Base-by-base conservation (phyloP, 768 basidiomycete species). In the Wakefieldia striispora region DNA sequence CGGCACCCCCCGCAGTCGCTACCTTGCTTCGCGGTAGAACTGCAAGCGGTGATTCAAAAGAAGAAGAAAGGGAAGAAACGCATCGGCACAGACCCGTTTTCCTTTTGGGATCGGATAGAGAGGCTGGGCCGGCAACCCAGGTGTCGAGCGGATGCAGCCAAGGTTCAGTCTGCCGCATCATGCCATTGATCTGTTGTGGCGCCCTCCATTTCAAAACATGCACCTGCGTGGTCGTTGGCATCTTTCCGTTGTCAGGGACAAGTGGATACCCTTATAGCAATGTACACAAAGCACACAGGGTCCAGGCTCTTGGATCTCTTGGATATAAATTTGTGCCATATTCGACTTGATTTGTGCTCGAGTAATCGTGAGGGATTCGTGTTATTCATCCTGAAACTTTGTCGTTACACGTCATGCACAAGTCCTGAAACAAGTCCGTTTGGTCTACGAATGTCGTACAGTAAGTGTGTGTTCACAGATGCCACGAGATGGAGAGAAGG, bases 21-120 rank as follows among this genome's bases (percentile, higher is more conserved):
- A 5, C 33, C 33, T 41, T 45, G 60, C 59, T 60, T 60, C 59
- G 60, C 59, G 59, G 59, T 57, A 57, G 50, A 48, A 53, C 20
- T 49, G 29, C 39, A 6, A 49, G 35, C 46, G 47, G 41, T 8
- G 27, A 31, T 40, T 36, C 24, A n/a, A 29, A 29, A 29, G 16
- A 1, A 33, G 13, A 33, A 33, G 14, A 24, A 13, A 7, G 14
- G 14, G 14, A 31, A 9, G 4, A 31, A 31, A 31, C 29, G 29
- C 29, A 29, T 11, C 10, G 29, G n/a, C n/a, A 11, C 29, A 29
- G 29, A 29, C 29, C 29, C 29, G 29, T 12, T 12, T 29, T 29
- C 12, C 6, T 29, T 29, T 29, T 6, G 10, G 29, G 27, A 29
- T 29, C 12, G 6, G 29, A 13, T 3, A 12, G 5, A 12, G 40